Evolutionary conservation across 306 rosid genomes (phyloP).

Genomic region (Boehmeria nivea): DNA sequence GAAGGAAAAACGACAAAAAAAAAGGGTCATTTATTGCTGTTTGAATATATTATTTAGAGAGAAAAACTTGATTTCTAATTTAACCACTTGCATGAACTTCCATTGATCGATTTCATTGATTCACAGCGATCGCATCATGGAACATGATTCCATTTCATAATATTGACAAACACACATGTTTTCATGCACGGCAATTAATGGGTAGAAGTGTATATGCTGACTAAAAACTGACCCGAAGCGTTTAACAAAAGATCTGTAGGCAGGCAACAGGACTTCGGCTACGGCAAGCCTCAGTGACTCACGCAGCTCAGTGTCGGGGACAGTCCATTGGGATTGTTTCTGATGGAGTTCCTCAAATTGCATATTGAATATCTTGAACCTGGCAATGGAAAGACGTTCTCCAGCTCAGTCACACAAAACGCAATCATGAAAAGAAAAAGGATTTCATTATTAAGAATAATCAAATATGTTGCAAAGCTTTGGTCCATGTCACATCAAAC

Average conservation of each 20-base stretch:
- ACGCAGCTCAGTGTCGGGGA: constrained; percentile 84
- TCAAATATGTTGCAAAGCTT: not conserved
- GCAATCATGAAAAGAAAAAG: constrained; percentile 8
- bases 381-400: constrained; percentile 24
- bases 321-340: constrained; percentile 96
- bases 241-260: constrained; percentile 78
- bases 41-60: no score
- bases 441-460: not conserved
- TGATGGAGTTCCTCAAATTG: constrained; percentile 96
- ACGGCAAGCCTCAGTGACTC: constrained; percentile 94
- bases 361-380: constrained; percentile 72
- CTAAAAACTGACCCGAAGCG: constrained; percentile 70
- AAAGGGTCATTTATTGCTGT: not conserved
- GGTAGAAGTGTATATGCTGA: not conserved
- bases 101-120: no score
- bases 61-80: no score
- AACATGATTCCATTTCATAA: no score
- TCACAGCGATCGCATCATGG: no score
- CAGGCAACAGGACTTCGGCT: constrained; percentile 90
- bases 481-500: constrained; percentile 27
- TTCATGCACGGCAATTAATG: not conserved
- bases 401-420: constrained; percentile 16
- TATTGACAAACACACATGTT: no score
- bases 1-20: no score
- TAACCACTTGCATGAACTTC: no score